Percentiles rank a stretch among this genome's conserved stretches.
These are phyloP conservation scores for Setomelanomma holmii DNA, from an alignment of 2,329 filamentous ascomycete species.

Conservation along the genomic window DNA sequence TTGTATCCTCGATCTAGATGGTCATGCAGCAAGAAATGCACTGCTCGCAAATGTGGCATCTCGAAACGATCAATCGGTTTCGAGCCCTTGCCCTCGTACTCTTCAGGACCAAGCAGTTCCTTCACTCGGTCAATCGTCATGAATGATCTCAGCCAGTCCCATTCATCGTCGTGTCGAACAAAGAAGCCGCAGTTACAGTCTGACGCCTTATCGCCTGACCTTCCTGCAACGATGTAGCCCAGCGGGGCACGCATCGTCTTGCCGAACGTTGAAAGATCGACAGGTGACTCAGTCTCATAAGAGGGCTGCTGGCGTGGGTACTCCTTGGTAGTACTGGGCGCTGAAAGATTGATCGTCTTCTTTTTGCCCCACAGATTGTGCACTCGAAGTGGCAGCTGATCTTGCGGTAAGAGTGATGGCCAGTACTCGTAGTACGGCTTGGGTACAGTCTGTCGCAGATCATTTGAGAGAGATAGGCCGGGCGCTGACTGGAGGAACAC, in stretches of 20 bases:
- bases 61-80: slow-evolving; percentile 26
- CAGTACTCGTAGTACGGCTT: slow-evolving; percentile 40
- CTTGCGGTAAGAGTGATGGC: slow-evolving; percentile 31
- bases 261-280: slow-evolving; percentile 12
- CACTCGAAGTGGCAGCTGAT: slow-evolving; percentile 22
- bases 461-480: slow-evolving; percentile 44
- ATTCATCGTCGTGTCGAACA: slow-evolving; percentile 33
- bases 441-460: slow-evolving; percentile 27
- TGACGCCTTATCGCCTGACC: slow-evolving; percentile 34
- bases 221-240: slow-evolving; percentile 41
- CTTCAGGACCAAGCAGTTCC: slow-evolving; percentile 27
- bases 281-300: slow-evolving; percentile 39
- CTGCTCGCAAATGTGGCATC: slow-evolving; percentile 18
- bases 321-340: slow-evolving; percentile 20
- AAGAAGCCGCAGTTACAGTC: slow-evolving; percentile 34
- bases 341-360: slow-evolving; percentile 12
- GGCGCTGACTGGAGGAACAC: slow-evolving; percentile 52
- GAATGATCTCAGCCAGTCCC: slow-evolving; percentile 32
- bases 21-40: slow-evolving; percentile 37
- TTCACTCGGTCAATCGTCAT: slow-evolving; percentile 26
- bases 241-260: slow-evolving; percentile 40
- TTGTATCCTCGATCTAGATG: slow-evolving; percentile 28
- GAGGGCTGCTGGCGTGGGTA: slow-evolving; percentile 27
- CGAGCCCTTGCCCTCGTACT: slow-evolving; percentile 19
- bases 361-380: slow-evolving; percentile 23